Evolutionary conservation across 1,284 basidiomycete species (phyloP).

Genomic region (Trametes pubescens): DNA sequence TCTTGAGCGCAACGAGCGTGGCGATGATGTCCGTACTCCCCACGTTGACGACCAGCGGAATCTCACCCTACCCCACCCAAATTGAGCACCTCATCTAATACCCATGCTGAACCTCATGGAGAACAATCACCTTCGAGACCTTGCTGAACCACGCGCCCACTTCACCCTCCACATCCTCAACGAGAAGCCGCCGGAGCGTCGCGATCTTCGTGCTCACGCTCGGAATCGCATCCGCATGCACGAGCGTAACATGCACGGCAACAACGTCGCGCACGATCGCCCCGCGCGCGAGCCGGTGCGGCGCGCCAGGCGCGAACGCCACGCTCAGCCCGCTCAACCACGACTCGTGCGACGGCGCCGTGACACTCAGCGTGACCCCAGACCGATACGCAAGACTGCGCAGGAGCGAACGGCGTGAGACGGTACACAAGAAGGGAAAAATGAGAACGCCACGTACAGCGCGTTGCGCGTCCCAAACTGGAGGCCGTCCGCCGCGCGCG

Average conservation of each 20-base stretch:
- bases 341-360: slow-evolving; percentile 52
- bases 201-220: slow-evolving; percentile 74
- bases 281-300: slow-evolving; percentile 53
- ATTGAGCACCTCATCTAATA: not conserved
- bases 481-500: slow-evolving; percentile 79
- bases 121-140: slow-evolving; percentile 43
- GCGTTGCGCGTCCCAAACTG: slow-evolving; percentile 77
- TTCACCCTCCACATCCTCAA: slow-evolving; percentile 54
- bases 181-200: slow-evolving; percentile 68
- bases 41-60: slow-evolving; percentile 64
- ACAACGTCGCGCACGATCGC: slow-evolving; percentile 60
- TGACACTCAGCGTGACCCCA: slow-evolving; percentile 50
- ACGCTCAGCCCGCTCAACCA: slow-evolving; percentile 60
- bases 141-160: slow-evolving; percentile 62
- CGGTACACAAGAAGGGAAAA: too few species aligned
- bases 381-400: slow-evolving; percentile 47
- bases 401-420: not conserved
- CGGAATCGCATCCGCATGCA: slow-evolving; percentile 43
- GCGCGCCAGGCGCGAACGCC: slow-evolving; percentile 55
- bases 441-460: slow-evolving; percentile 59
- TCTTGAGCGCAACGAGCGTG: slow-evolving; percentile 78
- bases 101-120: not conserved
- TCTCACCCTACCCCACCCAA: slow-evolving; percentile 47
- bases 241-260: slow-evolving; percentile 60
- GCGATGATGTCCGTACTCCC: slow-evolving; percentile 82